Percentiles rank a stretch among this genome's conserved stretches.
Conservation (phyloP, 495 filamentous ascomycete species). For the Viridothelium virens region DNA sequence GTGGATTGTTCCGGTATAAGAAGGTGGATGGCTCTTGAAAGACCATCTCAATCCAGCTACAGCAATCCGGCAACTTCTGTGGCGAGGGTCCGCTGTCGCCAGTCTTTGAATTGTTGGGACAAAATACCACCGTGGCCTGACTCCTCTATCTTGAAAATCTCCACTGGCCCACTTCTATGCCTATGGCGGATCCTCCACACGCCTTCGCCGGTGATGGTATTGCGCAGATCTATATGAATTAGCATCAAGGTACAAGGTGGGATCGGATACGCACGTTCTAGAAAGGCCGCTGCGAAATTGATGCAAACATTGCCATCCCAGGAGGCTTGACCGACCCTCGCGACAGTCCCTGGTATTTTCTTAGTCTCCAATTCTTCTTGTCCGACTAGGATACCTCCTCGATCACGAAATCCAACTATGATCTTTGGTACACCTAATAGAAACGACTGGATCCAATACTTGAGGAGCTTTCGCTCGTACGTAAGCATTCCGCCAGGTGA, state of each 20-base stretch:
- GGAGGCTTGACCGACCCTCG: slow-evolving; percentile 49
- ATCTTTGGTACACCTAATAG: slow-evolving; percentile 86
- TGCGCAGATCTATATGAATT: slow-evolving; percentile 51
- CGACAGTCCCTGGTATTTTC: slow-evolving; percentile 64
- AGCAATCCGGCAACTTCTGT: slow-evolving; percentile 2
- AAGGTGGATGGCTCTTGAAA: background rate
- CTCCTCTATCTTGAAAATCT: slow-evolving; percentile 64
- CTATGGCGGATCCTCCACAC: slow-evolving; percentile 72
- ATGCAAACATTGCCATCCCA: slow-evolving; percentile 93
- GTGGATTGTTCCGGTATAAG: too few species aligned
- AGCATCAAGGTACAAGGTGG: slow-evolving; percentile 4
- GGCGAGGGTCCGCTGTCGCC: slow-evolving; percentile 1
- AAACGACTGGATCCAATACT: slow-evolving; percentile 95
- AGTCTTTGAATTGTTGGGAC: slow-evolving; percentile 58
- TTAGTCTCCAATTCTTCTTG: slow-evolving; percentile 72
- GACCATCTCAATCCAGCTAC: slow-evolving; percentile 19
- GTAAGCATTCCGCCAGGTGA: slow-evolving; percentile 52
- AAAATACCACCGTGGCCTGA: slow-evolving; percentile 68
- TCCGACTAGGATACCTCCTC: slow-evolving; percentile 59
- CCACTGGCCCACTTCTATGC: slow-evolving; percentile 50
- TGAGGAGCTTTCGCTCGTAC: slow-evolving; percentile 83
- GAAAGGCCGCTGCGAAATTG: slow-evolving; percentile 69
- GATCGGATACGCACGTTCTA: slow-evolving; percentile 53
- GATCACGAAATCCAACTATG: slow-evolving; percentile 77
- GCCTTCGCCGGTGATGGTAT: slow-evolving; percentile 58